Conservation (phyloP, 352 stramenopile species). For the Globisporangium radiosum region DNA sequence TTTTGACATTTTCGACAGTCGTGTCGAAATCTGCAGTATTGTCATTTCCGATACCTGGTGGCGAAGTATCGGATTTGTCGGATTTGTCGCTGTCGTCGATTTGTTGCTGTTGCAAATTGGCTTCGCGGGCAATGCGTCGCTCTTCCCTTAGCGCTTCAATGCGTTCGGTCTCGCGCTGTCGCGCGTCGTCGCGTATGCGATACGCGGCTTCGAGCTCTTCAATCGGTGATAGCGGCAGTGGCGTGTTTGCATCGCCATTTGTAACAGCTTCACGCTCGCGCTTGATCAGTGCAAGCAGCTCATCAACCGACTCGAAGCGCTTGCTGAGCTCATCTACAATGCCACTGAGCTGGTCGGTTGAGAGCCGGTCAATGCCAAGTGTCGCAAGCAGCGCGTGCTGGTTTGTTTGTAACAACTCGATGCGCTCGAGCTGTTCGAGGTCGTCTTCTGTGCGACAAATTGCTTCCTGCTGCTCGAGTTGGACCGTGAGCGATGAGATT, state of each 20-base stretch:
- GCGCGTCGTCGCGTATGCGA: slow-evolving; percentile 37
- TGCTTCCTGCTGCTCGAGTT: slow-evolving; percentile 35
- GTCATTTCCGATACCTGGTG: slow-evolving; percentile 1
- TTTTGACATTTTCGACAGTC: slow-evolving; percentile 12
- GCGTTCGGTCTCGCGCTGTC: slow-evolving; percentile 39
- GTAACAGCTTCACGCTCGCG: slow-evolving; percentile 28
- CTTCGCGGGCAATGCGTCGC: slow-evolving; percentile 22
- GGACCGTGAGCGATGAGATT: slow-evolving; percentile 21
- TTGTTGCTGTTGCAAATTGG: slow-evolving; percentile 14
- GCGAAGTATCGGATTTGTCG: too few species aligned
- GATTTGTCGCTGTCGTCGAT: slow-evolving; percentile 8
- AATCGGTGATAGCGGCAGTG: slow-evolving; percentile 32
- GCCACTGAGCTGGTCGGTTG: slow-evolving; percentile 44
- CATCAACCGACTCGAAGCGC: slow-evolving; percentile 33
- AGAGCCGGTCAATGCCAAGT: slow-evolving; percentile 55
- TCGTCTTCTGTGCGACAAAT: slow-evolving; percentile 21
- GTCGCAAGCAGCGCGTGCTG: slow-evolving; percentile 41
- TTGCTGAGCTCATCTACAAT: slow-evolving; percentile 59
- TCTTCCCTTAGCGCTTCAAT: slow-evolving; percentile 54
- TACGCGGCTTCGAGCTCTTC: slow-evolving; percentile 51
- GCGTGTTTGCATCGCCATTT: slow-evolving; percentile 7
- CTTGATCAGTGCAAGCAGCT: slow-evolving; percentile 46
- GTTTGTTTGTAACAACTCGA: slow-evolving; percentile 38
- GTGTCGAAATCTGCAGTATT: slow-evolving; percentile 8
- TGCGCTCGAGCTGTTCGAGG: slow-evolving; percentile 29